These are phyloP conservation scores for Ilyonectria destructans DNA, from an alignment of 2,329 filamentous ascomycete genomes.

Conservation along the genomic window DNA sequence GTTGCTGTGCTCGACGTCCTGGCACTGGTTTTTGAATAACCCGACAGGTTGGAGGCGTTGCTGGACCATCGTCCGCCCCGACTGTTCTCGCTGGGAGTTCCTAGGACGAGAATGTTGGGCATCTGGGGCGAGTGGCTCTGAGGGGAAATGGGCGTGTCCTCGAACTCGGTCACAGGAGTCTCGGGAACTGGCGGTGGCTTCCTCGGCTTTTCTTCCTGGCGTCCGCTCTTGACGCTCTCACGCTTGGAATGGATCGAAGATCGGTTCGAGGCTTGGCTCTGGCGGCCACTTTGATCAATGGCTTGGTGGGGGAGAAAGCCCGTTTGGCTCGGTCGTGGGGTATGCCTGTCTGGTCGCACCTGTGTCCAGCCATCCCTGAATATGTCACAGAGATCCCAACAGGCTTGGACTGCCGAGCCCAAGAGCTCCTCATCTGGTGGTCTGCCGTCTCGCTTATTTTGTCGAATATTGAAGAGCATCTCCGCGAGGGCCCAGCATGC, in stretches of 20 bases:
- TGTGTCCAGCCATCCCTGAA: slow-evolving; percentile 95
- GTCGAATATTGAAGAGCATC: slow-evolving; percentile 92
- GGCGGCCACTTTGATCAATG: slow-evolving; percentile 64
- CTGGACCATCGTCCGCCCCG: slow-evolving; percentile 85
- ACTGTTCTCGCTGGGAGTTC: slow-evolving; percentile 74
- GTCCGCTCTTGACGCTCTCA: slow-evolving; percentile 66
- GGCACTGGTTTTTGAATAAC: slow-evolving; percentile 81
- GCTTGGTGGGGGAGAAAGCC: slow-evolving; percentile 79
- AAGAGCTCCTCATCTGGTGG: slow-evolving; percentile 86
- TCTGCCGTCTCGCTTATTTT: slow-evolving; percentile 83
- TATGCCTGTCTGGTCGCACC: slow-evolving; percentile 87
- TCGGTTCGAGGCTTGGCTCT: slow-evolving; percentile 68
- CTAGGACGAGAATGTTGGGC: slow-evolving; percentile 91
- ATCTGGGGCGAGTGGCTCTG: slow-evolving; percentile 83
- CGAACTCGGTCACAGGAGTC: slow-evolving; percentile 95
- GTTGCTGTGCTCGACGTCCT: slow-evolving; percentile 81
- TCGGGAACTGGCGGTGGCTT: slow-evolving; percentile 77
- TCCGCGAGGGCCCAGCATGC: slow-evolving; percentile 94
- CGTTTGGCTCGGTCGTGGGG: slow-evolving; percentile 85
- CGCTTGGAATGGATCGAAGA: slow-evolving; percentile 68
- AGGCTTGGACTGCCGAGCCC: slow-evolving; percentile 90
- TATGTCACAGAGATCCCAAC: slow-evolving; percentile 94
- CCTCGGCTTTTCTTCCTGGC: slow-evolving; percentile 65
- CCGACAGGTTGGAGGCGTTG: slow-evolving; percentile 83
- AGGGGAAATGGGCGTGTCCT: slow-evolving; percentile 88